Conservation (phyloP, 192 early-diverging fungal genomes). For the Umbelopsis sp. region DNA sequence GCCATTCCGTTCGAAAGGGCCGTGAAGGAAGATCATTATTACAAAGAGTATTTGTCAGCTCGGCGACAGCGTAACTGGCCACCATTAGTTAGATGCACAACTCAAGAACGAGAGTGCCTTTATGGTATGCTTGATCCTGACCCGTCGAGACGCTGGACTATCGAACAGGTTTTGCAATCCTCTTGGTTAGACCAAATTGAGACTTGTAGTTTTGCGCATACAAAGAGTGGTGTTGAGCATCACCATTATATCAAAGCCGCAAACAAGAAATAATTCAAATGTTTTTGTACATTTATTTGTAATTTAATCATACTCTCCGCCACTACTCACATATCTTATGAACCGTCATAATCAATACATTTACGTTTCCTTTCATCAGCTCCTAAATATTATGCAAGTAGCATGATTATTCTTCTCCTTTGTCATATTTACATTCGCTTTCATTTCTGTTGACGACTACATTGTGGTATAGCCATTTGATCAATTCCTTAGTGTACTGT, state of each 20-base stretch:
- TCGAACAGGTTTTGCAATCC: slow-evolving; percentile 69
- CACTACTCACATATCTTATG: neutral
- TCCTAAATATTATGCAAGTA: neutral
- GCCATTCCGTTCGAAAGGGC: slow-evolving; percentile 74
- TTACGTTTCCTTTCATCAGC: neutral
- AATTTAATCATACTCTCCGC: neutral
- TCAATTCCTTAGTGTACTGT: no score
- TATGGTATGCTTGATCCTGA: slow-evolving; percentile 84
- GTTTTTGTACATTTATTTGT: neutral
- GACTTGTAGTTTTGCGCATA: slow-evolving; percentile 45
- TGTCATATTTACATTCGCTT: neutral
- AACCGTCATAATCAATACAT: neutral
- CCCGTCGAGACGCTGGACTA: slow-evolving; percentile 66
- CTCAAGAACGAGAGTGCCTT: slow-evolving; percentile 69
- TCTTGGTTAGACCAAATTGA: slow-evolving; percentile 76
- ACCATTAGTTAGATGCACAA: slow-evolving; percentile 73
- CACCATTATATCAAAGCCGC: slow-evolving; percentile 18
- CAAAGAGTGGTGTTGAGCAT: slow-evolving; percentile 13
- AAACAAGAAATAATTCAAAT: neutral
- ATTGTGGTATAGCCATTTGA: no score
- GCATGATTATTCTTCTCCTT: neutral
- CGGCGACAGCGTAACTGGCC: slow-evolving; percentile 52
- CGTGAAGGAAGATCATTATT: slow-evolving; percentile 64
- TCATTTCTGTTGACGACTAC: neutral
- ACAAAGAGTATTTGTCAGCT: slow-evolving; percentile 58